Evolutionary conservation across 495 filamentous ascomycete species (phyloP).

Genomic region (Penicillium angulare): DNA sequence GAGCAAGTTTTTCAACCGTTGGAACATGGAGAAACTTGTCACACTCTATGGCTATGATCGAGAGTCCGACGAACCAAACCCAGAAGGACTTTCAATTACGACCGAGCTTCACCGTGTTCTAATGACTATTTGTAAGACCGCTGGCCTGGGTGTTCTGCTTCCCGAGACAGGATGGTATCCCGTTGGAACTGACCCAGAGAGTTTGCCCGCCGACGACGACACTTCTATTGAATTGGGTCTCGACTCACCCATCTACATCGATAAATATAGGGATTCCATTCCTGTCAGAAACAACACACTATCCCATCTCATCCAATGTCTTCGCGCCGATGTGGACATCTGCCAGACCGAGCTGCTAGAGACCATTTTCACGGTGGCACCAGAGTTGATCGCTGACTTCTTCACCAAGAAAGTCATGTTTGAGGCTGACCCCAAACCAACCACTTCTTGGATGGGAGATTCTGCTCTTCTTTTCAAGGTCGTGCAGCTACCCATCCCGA

Average conservation of each 20-base stretch:
- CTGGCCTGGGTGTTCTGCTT: slow-evolving; percentile 66
- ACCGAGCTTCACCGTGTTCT: slow-evolving; percentile 69
- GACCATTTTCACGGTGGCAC: slow-evolving; percentile 73
- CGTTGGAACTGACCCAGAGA: slow-evolving; percentile 58
- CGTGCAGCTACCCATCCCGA: slow-evolving; percentile 69
- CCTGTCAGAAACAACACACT: slow-evolving; percentile 73
- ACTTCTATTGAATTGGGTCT: slow-evolving; percentile 64
- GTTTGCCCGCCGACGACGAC: slow-evolving; percentile 37
- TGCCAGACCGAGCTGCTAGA: slow-evolving; percentile 80
- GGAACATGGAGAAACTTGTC: slow-evolving; percentile 67
- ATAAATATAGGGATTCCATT: slow-evolving; percentile 61
- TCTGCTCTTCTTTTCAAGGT: slow-evolving; percentile 80
- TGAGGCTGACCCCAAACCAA: slow-evolving; percentile 84
- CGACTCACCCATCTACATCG: slow-evolving; percentile 63
- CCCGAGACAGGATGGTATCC: slow-evolving; percentile 72
- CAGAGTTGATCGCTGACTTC: slow-evolving; percentile 82
- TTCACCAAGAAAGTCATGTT: slow-evolving; percentile 79
- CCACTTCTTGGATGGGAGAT: slow-evolving; percentile 91
- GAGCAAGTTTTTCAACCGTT: slow-evolving; percentile 66
- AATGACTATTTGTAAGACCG: slow-evolving; percentile 66
- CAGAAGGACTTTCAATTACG: slow-evolving; percentile 45
- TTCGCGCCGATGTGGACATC: slow-evolving; percentile 78
- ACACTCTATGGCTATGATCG: slow-evolving; percentile 65
- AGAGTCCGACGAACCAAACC: slow-evolving; percentile 36
- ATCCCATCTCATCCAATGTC: slow-evolving; percentile 69